These are phyloP conservation scores for Pleurotus citrinopileatus DNA, from an alignment of 768 basidiomycete genomes.

Conservation along the genomic window DNA sequence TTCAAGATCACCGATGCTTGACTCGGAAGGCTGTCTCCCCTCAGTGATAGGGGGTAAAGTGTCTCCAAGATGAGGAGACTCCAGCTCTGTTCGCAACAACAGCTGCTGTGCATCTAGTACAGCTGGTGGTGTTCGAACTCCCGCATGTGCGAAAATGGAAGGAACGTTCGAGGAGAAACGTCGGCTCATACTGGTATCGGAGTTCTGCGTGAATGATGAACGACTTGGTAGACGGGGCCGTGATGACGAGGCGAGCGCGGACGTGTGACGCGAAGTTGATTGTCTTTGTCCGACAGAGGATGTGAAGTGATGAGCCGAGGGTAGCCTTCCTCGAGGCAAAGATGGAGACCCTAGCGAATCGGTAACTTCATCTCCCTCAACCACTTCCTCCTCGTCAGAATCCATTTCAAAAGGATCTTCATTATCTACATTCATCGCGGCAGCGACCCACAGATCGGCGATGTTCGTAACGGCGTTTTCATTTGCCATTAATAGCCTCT, in stretches of 20 bases:
- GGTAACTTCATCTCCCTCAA: constrained; percentile 28
- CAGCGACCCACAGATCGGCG: constrained; percentile 96
- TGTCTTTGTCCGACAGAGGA: constrained; percentile 28
- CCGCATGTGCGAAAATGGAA: constrained; percentile 80
- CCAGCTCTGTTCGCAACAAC: constrained; percentile 40
- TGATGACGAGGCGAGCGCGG: constrained; percentile 18
- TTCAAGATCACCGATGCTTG: constrained; percentile 24
- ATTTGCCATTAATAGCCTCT: constrained; percentile 87
- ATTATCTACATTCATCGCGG: constrained; percentile 93
- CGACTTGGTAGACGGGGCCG: background rate
- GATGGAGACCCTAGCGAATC: constrained; percentile 19
- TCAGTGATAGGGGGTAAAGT: constrained; percentile 53
- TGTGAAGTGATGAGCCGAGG: constrained; percentile 19
- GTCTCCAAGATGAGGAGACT: constrained; percentile 29
- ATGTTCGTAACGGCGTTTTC: constrained; percentile 94
- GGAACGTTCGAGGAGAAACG: constrained; percentile 60
- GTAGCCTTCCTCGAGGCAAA: constrained; percentile 17
- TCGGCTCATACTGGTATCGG: constrained; percentile 42
- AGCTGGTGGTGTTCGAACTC: constrained; percentile 75
- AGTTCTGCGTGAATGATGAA: constrained; percentile 28
- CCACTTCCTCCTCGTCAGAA: constrained; percentile 36
- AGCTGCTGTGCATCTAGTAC: constrained; percentile 71
- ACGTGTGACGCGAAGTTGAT: constrained; percentile 23
- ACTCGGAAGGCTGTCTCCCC: constrained; percentile 31
- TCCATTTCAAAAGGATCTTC: constrained; percentile 76